Evolutionary conservation across 495 filamentous ascomycete genomes (phyloP).

Genomic region (Tuber melanosporum): DNA sequence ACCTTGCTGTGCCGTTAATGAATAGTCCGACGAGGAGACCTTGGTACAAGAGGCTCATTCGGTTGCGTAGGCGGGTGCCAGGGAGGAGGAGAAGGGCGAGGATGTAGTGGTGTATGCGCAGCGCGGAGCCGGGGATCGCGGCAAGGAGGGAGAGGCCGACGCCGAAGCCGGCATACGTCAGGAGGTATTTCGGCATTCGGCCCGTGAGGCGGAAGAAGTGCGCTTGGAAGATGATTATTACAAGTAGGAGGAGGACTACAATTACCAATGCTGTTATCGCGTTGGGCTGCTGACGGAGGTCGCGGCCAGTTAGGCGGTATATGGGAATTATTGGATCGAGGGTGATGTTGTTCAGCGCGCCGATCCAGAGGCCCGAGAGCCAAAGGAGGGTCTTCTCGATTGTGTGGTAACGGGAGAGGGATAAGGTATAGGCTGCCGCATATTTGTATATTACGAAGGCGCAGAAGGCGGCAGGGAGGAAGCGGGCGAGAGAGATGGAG

Average conservation of each 20-base stretch:
- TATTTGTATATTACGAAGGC: slow-evolving; percentile 69
- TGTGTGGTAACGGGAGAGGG: slow-evolving; percentile 54
- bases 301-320: slow-evolving; percentile 65
- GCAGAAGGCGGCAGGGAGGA: slow-evolving; percentile 69
- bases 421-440: slow-evolving; percentile 45
- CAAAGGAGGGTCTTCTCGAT: slow-evolving; percentile 68
- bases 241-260: slow-evolving; percentile 57
- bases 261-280: slow-evolving; percentile 63
- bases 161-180: slow-evolving; percentile 61
- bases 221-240: slow-evolving; percentile 60
- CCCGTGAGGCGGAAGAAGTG: slow-evolving; percentile 70
- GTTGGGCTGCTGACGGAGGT: slow-evolving; percentile 69
- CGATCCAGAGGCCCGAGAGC: slow-evolving; percentile 69
- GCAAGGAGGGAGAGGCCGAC: slow-evolving; percentile 55
- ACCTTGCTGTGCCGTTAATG: slow-evolving; percentile 84
- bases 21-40: slow-evolving; percentile 85
- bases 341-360: slow-evolving; percentile 74
- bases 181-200: slow-evolving; percentile 61
- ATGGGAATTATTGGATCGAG: slow-evolving; percentile 74
- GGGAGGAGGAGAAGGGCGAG: slow-evolving; percentile 74
- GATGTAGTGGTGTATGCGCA: slow-evolving; percentile 94
- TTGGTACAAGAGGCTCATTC: slow-evolving; percentile 71
- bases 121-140: slow-evolving; percentile 68
- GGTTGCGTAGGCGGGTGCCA: slow-evolving; percentile 74
- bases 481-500: slow-evolving; percentile 63